phyloP scores from a whole-genome alignment of 2,329 filamentous ascomycete species.

The Amauroascus verrucosus region DNA sequence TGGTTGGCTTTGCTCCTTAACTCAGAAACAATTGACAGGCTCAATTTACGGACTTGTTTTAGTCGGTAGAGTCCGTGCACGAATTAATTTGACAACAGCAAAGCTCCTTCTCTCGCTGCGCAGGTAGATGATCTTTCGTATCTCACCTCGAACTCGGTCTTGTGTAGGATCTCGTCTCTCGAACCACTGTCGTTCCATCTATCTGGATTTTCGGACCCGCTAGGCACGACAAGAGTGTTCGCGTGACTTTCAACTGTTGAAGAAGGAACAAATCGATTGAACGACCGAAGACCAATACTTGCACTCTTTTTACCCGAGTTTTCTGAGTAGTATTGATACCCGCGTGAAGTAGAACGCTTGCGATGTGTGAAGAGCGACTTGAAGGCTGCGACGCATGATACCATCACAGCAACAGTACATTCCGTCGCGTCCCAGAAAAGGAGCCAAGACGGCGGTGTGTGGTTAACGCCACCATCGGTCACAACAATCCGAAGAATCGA shows the following conservation, averaged over 20 bases:
- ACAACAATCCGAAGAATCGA: constrained; percentile 9
- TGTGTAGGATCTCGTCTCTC: constrained; percentile 6
- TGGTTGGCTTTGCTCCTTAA: no score
- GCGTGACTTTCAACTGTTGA: not conserved
- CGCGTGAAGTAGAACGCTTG: not conserved
- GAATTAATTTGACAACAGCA: no score
- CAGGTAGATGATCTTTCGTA: not conserved
- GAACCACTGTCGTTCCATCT: not conserved
- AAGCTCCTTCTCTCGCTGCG: not conserved
- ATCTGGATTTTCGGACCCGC: not conserved
- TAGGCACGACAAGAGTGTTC: not conserved
- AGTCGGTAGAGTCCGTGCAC: no score
- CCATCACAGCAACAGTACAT: constrained; percentile 12
- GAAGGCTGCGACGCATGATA: constrained; percentile 12
- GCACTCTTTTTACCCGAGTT: not conserved
- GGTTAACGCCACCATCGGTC: not conserved
- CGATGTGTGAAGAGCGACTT: constrained; percentile 11
- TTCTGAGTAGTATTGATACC: not conserved
- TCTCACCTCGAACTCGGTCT: constrained; percentile 11
- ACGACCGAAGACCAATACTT: not conserved
- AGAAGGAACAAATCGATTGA: not conserved
- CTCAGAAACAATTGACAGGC: no score
- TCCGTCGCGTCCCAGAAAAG: constrained; percentile 13
- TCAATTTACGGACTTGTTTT: no score
- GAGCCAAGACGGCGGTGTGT: constrained; percentile 11